Percentiles rank a stretch among this genome's conserved stretches.
Evolutionary conservation across 2,329 filamentous ascomycete species (phyloP).

Genomic region (Pseudogymnoascus sp.): DNA sequence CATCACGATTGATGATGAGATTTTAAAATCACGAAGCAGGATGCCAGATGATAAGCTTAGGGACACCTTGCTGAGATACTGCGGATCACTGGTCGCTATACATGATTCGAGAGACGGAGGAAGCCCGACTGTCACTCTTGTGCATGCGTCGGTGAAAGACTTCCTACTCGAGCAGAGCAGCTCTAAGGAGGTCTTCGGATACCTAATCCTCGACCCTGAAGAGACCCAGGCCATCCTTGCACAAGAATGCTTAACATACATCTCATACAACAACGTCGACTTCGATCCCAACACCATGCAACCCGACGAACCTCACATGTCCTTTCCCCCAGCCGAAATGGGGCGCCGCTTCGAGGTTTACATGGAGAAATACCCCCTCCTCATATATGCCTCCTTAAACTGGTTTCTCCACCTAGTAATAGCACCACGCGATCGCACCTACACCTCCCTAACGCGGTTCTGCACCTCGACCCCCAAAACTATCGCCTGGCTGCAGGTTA

Average conservation of each 20-base stretch:
- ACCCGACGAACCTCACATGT: not conserved
- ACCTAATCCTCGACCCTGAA: not conserved
- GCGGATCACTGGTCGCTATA: not conserved
- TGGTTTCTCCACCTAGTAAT: not conserved
- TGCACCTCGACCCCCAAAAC: not conserved
- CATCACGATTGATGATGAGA: not conserved
- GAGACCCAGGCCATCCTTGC: not conserved
- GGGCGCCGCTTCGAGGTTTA: not conserved
- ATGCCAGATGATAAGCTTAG: not conserved
- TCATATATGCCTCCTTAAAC: conserved; percentile 1
- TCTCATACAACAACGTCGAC: not conserved
- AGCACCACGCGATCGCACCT: not conserved
- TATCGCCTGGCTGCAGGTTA: not conserved
- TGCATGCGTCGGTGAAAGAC: conserved; percentile 1
- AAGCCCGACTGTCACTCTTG: not conserved
- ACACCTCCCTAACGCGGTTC: not conserved
- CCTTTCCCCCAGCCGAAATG: not conserved
- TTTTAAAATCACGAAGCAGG: not conserved
- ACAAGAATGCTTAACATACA: not conserved
- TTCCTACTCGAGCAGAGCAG: not conserved
- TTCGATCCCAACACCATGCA: conserved; percentile 1
- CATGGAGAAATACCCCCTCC: not conserved
- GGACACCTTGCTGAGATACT: not conserved
- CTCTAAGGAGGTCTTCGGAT: not conserved
- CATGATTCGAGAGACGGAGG: not conserved